These are phyloP conservation scores for Fraxinus ornus DNA, from an alignment of 305 asterid genomes.

Conservation along the genomic window DNA sequence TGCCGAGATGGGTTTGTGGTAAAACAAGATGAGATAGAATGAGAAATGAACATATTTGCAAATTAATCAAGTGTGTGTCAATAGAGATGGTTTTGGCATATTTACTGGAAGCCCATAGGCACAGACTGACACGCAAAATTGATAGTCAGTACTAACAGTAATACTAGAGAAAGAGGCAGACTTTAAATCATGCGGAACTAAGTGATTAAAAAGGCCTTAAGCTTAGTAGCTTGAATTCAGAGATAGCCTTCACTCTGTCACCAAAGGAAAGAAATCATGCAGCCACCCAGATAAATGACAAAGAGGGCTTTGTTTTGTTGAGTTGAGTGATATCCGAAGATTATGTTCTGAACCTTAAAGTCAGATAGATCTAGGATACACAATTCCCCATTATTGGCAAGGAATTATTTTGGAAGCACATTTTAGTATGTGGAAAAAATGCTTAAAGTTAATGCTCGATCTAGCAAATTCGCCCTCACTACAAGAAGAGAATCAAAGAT, in stretches of 20 bases:
- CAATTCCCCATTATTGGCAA: background rate
- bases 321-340: background rate
- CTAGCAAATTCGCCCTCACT: background rate
- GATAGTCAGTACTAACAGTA: background rate
- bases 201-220: background rate
- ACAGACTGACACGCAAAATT: background rate
- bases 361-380: constrained; percentile 1
- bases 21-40: background rate
- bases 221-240: background rate
- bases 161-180: background rate
- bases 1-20: background rate
- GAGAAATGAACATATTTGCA: background rate
- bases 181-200: background rate
- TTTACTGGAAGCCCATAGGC: background rate
- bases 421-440: background rate
- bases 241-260: background rate
- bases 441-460: background rate
- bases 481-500: background rate
- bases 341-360: background rate
- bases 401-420: background rate
- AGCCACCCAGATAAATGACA: background rate
- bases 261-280: background rate
- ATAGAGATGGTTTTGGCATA: background rate
- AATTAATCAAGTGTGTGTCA: background rate
- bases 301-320: background rate